Conservation (phyloP, 2,329 filamentous ascomycete species). For the Neoscytalidium dimidiatum region DNA sequence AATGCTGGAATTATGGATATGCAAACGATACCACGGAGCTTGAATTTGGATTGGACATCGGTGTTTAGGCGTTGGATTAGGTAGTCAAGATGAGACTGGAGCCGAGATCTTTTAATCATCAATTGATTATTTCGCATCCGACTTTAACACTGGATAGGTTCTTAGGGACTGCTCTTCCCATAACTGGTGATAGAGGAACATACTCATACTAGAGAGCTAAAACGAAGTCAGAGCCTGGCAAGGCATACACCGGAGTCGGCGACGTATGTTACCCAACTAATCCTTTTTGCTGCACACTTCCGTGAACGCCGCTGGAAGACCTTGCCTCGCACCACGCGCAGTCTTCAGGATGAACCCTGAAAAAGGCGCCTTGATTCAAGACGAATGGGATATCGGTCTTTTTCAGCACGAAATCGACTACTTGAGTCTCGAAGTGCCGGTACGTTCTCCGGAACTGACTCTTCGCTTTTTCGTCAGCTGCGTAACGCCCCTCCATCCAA, state of each 20-base stretch:
- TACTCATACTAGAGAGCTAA: too few relatives aligned
- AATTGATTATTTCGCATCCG: too few relatives aligned
- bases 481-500: not conserved
- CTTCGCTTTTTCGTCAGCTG: not conserved
- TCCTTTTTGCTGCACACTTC: too few relatives aligned
- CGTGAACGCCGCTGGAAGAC: too few relatives aligned
- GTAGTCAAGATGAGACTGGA: too few relatives aligned
- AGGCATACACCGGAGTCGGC: too few relatives aligned
- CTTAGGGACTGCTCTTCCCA: too few relatives aligned
- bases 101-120: too few relatives aligned
- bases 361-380: not conserved
- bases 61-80: not conserved
- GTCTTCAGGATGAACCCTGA: not conserved
- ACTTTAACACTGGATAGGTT: too few relatives aligned
- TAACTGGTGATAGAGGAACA: too few relatives aligned
- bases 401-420: not conserved
- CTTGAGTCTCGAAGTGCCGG: not conserved
- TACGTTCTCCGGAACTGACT: not conserved
- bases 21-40: conserved; percentile 2
- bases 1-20: not conserved
- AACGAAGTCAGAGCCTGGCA: too few relatives aligned
- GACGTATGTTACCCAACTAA: too few relatives aligned
- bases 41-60: not conserved
- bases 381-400: not conserved
- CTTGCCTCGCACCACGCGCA: not conserved